Evolutionary conservation across 2,329 filamentous ascomycete species (phyloP).

Genomic region (Talaromyces albobiverticillius): DNA sequence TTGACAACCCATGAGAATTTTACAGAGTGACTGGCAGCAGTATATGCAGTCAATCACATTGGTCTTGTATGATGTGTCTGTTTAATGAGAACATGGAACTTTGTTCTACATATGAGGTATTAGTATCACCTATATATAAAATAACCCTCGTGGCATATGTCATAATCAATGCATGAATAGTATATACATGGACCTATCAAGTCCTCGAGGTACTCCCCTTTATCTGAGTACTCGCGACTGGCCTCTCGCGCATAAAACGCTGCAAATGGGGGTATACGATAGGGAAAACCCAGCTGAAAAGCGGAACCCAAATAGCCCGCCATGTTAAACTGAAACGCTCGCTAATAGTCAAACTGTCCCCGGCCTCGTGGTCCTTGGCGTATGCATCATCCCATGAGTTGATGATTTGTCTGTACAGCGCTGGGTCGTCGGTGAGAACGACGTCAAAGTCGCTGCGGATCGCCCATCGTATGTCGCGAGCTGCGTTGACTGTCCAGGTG

Average conservation of each 20-base stretch:
- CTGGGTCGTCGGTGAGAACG: conserved; percentile 81
- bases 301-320: conserved; percentile 6
- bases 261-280: conserved; percentile 5
- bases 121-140: too few species aligned
- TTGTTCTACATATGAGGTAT: too few species aligned
- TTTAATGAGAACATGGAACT: too few species aligned
- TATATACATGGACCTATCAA: neutral
- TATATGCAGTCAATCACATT: too few species aligned
- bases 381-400: conserved; percentile 12
- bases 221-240: neutral
- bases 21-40: neutral
- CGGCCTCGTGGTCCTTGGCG: neutral
- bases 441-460: conserved; percentile 68
- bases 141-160: too few species aligned
- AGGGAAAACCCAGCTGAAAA: conserved; percentile 12
- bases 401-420: conserved; percentile 22
- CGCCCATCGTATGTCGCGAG: conserved; percentile 76
- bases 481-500: conserved; percentile 84
- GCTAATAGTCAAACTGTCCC: conserved; percentile 6
- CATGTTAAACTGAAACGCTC: conserved; percentile 5
- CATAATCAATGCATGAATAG: too few species aligned
- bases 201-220: conserved; percentile 1
- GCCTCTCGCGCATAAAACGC: conserved; percentile 9
- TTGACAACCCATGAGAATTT: neutral
- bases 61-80: too few species aligned